Base-by-base conservation (phyloP, 495 filamentous ascomycete genomes). In the Tuber borchii region DNA sequence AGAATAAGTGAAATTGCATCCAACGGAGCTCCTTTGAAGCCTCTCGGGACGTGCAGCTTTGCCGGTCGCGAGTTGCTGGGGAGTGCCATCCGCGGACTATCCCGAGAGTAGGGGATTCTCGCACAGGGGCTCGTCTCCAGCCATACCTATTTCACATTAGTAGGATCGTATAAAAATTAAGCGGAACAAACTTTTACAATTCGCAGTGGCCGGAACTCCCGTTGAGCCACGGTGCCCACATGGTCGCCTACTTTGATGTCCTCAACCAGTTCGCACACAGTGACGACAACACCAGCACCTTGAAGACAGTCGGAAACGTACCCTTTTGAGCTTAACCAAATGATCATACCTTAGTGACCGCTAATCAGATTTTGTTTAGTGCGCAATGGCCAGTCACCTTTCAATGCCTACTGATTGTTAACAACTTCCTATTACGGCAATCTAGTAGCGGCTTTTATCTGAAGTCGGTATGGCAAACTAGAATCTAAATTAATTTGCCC, bases 71-170 rank as follows among this genome's bases (percentile, higher is more conserved):
- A 97, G 97, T 86, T 97, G 90, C 86, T 97, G 94, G 89, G 97
- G 97, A 72, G 90, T 89, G 71, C 94, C 94, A 84, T 97, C 93
- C 73, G 96, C 93, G 3, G 93, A 95, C 85, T 97, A 97, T 61
- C 94, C 94, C 4, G 93, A 95, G 45, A 97, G 88, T 43, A 87
- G 82, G 31, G 92, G 89, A 61, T 91, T 79, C 1, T 88, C 82
- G 86, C 94, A 97, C 2, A 97, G 90, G 14, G 93, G 90, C 83
- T 97, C 90, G 73, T 91, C 88, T n/a, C 72, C 51, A 69, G 76
- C 74, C 80, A 82, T 82, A 46, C 80, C 80, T 81, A 43, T 39
- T 70, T 34, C 12, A 17, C 34, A 43, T n/a, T n/a, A n/a, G n/a
- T n/a, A n/a, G n/a, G 14, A 34, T 70, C 26, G 14, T 17, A 31